A percentile compares a stretch with the other conserved stretches of the same genome.
phyloP scores from a whole-genome alignment of 805 yeast genomes.

The Cyberlindnera veronae region DNA sequence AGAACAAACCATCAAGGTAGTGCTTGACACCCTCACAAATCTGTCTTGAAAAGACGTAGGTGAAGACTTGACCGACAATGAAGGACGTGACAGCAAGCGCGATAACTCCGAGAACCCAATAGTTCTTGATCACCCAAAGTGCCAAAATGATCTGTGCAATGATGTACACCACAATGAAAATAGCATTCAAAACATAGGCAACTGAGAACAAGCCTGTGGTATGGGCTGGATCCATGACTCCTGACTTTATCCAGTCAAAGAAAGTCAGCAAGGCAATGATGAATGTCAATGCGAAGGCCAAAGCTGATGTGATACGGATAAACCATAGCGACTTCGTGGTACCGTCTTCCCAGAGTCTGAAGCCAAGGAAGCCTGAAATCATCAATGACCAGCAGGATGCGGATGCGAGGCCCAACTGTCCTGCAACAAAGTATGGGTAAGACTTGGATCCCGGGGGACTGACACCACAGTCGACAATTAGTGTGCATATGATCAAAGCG shows the following conservation, averaged over 20 bases:
- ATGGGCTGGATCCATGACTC: conserved; percentile 43
- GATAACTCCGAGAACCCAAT: conserved; percentile 91
- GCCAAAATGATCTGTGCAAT: conserved; percentile 68
- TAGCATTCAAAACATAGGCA: conserved; percentile 67
- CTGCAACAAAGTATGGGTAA: conserved; percentile 79
- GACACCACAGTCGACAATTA: conserved; percentile 90
- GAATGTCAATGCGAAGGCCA: conserved; percentile 64
- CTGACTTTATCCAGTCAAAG: conserved; percentile 50
- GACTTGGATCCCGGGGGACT: conserved; percentile 77
- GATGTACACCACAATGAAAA: conserved; percentile 58
- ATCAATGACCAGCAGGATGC: conserved; percentile 68
- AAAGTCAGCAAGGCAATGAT: conserved; percentile 70
- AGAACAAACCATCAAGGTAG: conserved; percentile 86
- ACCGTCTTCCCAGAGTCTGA: conserved; percentile 95
- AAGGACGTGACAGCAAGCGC: conserved; percentile 69
- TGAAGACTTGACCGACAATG: conserved; percentile 71
- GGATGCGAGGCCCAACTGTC: conserved; percentile 72
- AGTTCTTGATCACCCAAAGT: conserved; percentile 60
- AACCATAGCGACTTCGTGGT: conserved; percentile 59
- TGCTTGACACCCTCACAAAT: conserved; percentile 76
- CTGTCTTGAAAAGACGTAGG: conserved; percentile 61
- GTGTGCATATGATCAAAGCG: conserved; percentile 55
- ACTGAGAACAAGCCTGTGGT: conserved; percentile 71
- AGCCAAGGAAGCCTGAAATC: conserved; percentile 75
- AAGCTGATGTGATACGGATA: conserved; percentile 47